These are phyloP conservation scores for Dactylonectria estremocensis DNA, from an alignment of 2,329 filamentous ascomycete species.

Conservation along the genomic window DNA sequence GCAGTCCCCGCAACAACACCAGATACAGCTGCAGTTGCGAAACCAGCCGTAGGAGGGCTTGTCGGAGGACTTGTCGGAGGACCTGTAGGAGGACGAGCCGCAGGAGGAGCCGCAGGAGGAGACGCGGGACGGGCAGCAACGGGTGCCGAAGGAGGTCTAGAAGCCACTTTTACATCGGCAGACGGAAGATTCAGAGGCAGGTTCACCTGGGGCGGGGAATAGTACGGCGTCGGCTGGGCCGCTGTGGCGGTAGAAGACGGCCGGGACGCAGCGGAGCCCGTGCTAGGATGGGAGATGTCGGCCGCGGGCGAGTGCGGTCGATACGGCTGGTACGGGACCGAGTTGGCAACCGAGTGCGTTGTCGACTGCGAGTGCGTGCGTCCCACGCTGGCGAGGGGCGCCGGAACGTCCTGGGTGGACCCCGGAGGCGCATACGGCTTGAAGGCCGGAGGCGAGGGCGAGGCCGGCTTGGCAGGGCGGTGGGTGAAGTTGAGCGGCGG, in stretches of 20 bases:
- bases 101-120: not conserved
- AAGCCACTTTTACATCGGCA: constrained; percentile 16
- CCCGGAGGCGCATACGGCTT: constrained; percentile 49
- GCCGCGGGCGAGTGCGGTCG: constrained; percentile 42
- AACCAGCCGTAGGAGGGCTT: not conserved
- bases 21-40: constrained; percentile 1
- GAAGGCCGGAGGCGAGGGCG: constrained; percentile 43
- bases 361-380: constrained; percentile 43
- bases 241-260: constrained; percentile 35
- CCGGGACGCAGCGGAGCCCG: constrained; percentile 23
- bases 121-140: constrained; percentile 23
- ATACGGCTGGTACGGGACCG: constrained; percentile 51
- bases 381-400: constrained; percentile 22
- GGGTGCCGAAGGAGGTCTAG: constrained; percentile 25
- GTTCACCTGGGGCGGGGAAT: constrained; percentile 29
- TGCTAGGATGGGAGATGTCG: constrained; percentile 23
- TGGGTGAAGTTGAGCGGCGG: constrained; percentile 49
- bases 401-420: constrained; percentile 31
- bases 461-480: constrained; percentile 41
- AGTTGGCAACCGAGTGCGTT: constrained; percentile 38
- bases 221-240: constrained; percentile 41
- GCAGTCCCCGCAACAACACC: not conserved
- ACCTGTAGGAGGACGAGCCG: not conserved
- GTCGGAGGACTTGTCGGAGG: not conserved
- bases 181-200: constrained; percentile 15